A percentile compares a stretch with the other conserved stretches of the same genome.
These are phyloP conservation scores for Malus asiatica DNA, from an alignment of 306 rosid genomes.

Conservation along the genomic window DNA sequence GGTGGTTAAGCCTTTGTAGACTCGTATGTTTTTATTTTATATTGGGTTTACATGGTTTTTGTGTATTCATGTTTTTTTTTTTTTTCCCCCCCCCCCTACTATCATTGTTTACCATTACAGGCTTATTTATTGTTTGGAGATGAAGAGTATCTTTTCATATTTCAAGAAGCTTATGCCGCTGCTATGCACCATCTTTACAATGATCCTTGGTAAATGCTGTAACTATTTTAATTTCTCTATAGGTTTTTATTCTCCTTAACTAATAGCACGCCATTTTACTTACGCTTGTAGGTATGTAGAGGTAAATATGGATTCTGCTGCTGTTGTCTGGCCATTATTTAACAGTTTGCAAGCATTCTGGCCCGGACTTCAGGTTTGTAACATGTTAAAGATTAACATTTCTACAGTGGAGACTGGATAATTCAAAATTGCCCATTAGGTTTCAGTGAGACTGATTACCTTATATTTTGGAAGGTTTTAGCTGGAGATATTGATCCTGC, in stretches of 20 bases:
- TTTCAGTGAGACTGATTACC: constrained; percentile 18
- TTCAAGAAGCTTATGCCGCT: constrained; percentile 95
- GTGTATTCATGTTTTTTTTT: neutral
- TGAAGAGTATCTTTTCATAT: constrained; percentile 89
- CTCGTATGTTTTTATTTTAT: neutral
- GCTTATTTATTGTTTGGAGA: constrained; percentile 92
- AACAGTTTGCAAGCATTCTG: constrained; percentile 99
- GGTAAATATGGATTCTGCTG: constrained; percentile 96
- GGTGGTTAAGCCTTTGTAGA: neutral
- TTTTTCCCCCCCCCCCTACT: too few relatives aligned
- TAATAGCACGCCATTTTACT: constrained; percentile 8
- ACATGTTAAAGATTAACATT: constrained; percentile 1
- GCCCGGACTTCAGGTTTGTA: constrained; percentile 98
- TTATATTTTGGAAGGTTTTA: constrained; percentile 66
- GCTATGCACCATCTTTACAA: constrained; percentile 84
- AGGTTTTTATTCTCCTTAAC: constrained; percentile 14
- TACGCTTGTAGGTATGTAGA: constrained; percentile 75
- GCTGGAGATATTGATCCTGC: constrained; percentile 97
- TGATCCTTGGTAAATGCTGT: constrained; percentile 85
- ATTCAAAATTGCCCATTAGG: neutral
- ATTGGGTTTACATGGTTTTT: too few relatives aligned
- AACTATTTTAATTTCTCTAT: constrained; percentile 28
- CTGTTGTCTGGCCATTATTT: constrained; percentile 93
- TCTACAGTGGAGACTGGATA: constrained; percentile 15
- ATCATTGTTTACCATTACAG: constrained; percentile 43